These are phyloP conservation scores for Fomitiporia mediterranea DNA, from an alignment of 1,284 basidiomycete species.

Conservation along the genomic window DNA sequence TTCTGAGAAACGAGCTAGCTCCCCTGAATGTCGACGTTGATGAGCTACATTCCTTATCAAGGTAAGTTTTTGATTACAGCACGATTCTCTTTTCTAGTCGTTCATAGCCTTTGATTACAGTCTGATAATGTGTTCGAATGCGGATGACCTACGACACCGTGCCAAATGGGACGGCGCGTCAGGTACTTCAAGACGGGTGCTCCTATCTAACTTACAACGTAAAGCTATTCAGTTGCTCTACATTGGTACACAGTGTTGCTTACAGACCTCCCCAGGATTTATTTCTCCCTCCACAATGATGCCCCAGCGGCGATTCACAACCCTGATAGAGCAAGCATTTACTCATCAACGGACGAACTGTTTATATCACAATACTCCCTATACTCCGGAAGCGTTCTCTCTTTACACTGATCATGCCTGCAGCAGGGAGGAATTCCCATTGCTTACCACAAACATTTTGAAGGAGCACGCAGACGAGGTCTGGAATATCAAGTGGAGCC, in stretches of 20 bases:
- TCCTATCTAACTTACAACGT: conserved; percentile 86
- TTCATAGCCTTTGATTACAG: conserved; percentile 36
- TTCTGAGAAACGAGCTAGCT: conserved; percentile 85
- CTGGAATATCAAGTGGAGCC: conserved; percentile 95
- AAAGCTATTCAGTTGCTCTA: too few relatives aligned
- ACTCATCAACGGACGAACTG: conserved; percentile 75
- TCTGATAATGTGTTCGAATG: conserved; percentile 84
- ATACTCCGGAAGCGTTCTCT: conserved; percentile 60
- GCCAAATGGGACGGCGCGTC: conserved; percentile 88
- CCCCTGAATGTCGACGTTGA: conserved; percentile 74
- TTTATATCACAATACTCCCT: conserved; percentile 73
- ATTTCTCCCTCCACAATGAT: conserved; percentile 92
- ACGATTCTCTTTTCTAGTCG: neutral
- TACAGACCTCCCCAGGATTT: conserved; percentile 48
- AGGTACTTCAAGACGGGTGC: conserved; percentile 69
- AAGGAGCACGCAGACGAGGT: conserved; percentile 90
- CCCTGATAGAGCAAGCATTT: conserved; percentile 84
- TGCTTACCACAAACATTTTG: conserved; percentile 78
- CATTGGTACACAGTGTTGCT: neutral
- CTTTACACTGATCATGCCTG: conserved; percentile 86
- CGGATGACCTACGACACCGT: conserved; percentile 76
- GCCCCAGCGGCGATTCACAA: conserved; percentile 81
- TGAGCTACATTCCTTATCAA: conserved; percentile 79
- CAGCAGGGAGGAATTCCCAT: conserved; percentile 78
- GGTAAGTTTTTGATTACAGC: conserved; percentile 41